These are phyloP conservation scores for Colletotrichum sp. DNA, from an alignment of 2,329 filamentous ascomycete species.

Conservation along the genomic window DNA sequence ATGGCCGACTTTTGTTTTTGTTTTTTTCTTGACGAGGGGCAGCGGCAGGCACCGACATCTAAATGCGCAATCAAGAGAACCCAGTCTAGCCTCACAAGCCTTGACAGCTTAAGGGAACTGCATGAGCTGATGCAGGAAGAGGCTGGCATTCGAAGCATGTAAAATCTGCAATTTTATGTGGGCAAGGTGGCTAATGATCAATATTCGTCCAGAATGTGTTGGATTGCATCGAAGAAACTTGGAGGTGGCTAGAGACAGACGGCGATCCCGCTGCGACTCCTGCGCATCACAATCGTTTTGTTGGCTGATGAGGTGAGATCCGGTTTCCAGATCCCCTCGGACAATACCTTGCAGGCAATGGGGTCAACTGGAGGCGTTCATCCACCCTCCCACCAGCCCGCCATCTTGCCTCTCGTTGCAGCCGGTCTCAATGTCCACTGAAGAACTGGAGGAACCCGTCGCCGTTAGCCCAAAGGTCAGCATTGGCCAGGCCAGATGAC, in stretches of 20 bases:
- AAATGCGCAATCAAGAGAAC: background rate
- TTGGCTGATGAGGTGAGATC: background rate
- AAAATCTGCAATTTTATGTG: background rate
- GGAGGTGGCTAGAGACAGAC: background rate
- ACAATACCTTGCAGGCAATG: background rate
- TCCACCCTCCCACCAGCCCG: background rate
- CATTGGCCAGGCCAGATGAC: background rate
- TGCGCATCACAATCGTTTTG: slow-evolving; percentile 15
- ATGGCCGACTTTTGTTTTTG: background rate
- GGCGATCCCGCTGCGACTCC: background rate
- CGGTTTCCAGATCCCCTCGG: background rate
- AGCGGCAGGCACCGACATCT: background rate
- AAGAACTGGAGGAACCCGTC: slow-evolving; percentile 8
- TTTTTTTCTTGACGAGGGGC: background rate
- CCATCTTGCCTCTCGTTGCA: background rate
- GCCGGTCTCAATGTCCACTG: background rate
- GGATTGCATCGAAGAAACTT: background rate
- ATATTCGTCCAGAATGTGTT: background rate
- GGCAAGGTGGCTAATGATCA: background rate
- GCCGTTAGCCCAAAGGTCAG: slow-evolving; percentile 1
- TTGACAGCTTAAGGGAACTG: background rate
- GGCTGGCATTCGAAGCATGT: background rate
- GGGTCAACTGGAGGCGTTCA: background rate
- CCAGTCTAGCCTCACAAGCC: background rate
- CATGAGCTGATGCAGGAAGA: background rate